Conservation (phyloP, 1,139 yeast species). For the Kazachstania sp. region DNA sequence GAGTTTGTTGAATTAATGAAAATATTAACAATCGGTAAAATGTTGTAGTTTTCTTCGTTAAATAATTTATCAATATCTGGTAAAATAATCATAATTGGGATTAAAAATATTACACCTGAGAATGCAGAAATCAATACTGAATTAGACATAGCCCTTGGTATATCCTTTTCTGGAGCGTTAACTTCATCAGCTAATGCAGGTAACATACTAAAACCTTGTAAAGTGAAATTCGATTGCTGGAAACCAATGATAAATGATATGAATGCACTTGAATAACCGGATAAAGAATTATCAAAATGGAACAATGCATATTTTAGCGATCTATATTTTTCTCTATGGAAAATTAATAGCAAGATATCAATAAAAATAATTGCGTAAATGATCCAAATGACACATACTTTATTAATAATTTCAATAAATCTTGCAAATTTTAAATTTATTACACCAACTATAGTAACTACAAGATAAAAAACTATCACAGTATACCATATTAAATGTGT, state of each 20-base stretch:
- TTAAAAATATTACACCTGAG: constrained; percentile 62
- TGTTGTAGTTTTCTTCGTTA: constrained; percentile 39
- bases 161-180: constrained; percentile 59
- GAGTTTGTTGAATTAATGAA: constrained; percentile 66
- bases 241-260: constrained; percentile 66
- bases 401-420: constrained; percentile 54
- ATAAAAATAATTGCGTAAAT: constrained; percentile 62
- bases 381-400: constrained; percentile 64
- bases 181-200: constrained; percentile 82
- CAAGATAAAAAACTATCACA: constrained; percentile 44
- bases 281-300: constrained; percentile 59
- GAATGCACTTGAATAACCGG: constrained; percentile 58
- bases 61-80: constrained; percentile 53
- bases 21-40: constrained; percentile 50
- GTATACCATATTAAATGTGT: constrained; percentile 47
- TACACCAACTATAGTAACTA: constrained; percentile 52
- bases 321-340: constrained; percentile 50
- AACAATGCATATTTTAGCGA: constrained; percentile 53
- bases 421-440: constrained; percentile 53
- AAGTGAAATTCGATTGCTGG: constrained; percentile 69
- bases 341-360: constrained; percentile 52
- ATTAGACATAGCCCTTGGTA: constrained; percentile 68
- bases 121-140: constrained; percentile 57
- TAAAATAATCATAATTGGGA: constrained; percentile 61
- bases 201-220: constrained; percentile 76